A percentile compares a stretch with the other conserved stretches of the same genome.
Conservation (phyloP, 1,139 yeast species). For the Blastobotrys ciferrii region DNA sequence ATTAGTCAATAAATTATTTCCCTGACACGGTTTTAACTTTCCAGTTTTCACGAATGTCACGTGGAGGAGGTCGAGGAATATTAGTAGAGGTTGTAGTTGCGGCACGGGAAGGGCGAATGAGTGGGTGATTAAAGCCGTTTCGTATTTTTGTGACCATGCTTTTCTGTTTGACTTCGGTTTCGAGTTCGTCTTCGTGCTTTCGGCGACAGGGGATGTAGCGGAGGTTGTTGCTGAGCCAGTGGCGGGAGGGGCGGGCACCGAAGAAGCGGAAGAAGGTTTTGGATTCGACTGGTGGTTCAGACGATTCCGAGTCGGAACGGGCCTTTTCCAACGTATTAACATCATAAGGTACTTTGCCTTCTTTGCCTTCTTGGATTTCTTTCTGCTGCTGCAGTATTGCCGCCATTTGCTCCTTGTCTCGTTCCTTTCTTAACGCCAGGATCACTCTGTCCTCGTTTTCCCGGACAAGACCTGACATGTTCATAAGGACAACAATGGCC, state of each 20-base stretch:
- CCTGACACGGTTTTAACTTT: slow-evolving; percentile 9
- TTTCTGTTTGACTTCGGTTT: background rate
- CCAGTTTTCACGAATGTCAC: slow-evolving; percentile 18
- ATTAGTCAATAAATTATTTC: too few species aligned
- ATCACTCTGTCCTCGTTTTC: slow-evolving; percentile 29
- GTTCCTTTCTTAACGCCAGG: slow-evolving; percentile 19
- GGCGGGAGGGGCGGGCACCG: background rate
- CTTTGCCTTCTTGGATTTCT: background rate
- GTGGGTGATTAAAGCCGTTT: background rate
- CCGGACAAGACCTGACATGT: slow-evolving; percentile 26
- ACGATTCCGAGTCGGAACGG: background rate
- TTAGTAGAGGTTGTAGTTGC: background rate
- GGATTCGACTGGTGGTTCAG: background rate
- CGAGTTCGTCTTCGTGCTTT: background rate
- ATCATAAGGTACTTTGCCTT: background rate
- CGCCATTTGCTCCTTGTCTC: slow-evolving; percentile 14
- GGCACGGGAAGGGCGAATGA: background rate
- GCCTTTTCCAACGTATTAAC: background rate
- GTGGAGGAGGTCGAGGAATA: slow-evolving; percentile 13
- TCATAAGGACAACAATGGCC: slow-evolving; percentile 24
- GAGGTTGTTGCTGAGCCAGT: background rate
- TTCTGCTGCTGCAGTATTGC: slow-evolving; percentile 7
- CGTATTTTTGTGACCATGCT: background rate
- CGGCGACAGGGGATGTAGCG: background rate
- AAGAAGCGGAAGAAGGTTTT: background rate